Evolutionary conservation across 495 filamentous ascomycete species (phyloP).

Genomic region (Annulohypoxylon stygium): DNA sequence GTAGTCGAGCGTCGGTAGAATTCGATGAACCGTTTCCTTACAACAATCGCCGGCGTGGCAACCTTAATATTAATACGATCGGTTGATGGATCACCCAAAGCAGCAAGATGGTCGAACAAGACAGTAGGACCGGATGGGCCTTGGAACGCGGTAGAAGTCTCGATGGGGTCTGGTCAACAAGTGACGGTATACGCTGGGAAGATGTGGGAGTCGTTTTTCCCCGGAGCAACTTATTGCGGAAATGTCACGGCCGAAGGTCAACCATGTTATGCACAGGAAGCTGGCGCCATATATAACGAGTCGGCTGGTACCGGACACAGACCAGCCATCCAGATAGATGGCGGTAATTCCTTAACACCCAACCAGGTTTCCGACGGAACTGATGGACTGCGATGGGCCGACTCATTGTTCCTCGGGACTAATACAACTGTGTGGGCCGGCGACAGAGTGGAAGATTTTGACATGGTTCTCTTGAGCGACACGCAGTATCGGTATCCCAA

Average conservation of each 20-base stretch:
- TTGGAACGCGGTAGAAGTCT: constrained; percentile 30
- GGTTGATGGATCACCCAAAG: constrained; percentile 11
- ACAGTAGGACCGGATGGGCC: constrained; percentile 35
- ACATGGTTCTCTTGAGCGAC: constrained; percentile 29
- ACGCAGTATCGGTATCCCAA: constrained; percentile 27
- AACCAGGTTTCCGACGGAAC: not conserved
- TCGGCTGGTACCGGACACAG: constrained; percentile 8
- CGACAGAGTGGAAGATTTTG: constrained; percentile 19
- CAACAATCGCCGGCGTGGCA: constrained; percentile 12
- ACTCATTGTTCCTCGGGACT: constrained; percentile 13
- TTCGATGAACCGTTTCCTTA: constrained; percentile 16
- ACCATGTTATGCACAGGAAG: constrained; percentile 31
- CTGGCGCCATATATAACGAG: constrained; percentile 29
- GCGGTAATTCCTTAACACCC: not conserved
- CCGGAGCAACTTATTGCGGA: constrained; percentile 22
- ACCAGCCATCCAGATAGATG: not conserved
- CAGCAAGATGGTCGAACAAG: constrained; percentile 31
- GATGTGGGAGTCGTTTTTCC: constrained; percentile 40
- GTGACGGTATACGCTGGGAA: constrained; percentile 30
- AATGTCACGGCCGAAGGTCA: constrained; percentile 22
- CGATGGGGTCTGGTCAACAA: constrained; percentile 19
- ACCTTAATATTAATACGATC: constrained; percentile 8
- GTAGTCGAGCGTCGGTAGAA: not conserved
- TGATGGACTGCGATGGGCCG: constrained; percentile 11
- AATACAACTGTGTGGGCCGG: constrained; percentile 16